phyloP scores from a whole-genome alignment of 371 early-diverging fungal species.

The Mortierella sp. region DNA sequence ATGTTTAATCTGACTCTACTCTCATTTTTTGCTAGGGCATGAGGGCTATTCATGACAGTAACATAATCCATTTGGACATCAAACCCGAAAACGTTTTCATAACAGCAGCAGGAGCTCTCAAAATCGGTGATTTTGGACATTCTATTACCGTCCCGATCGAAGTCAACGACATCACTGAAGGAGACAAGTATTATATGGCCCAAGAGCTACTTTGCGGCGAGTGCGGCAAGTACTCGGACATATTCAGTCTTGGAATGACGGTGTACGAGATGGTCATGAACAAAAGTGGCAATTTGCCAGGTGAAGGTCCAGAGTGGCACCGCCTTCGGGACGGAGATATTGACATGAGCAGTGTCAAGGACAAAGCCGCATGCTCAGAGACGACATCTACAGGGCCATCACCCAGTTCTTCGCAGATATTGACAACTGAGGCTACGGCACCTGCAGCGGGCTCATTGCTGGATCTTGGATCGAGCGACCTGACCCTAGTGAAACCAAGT shows the following conservation, averaged over 20 bases:
- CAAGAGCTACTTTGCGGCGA: constrained; percentile 87
- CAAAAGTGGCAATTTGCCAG: constrained; percentile 74
- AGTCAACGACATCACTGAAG: constrained; percentile 69
- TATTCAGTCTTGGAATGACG: constrained; percentile 95
- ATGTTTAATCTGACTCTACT: background rate
- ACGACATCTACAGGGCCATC: background rate
- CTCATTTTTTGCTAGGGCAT: constrained; percentile 63
- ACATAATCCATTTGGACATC: constrained; percentile 87
- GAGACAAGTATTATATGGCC: constrained; percentile 96
- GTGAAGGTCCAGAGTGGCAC: constrained; percentile 90
- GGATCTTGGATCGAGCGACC: background rate
- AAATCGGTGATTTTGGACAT: constrained; percentile 93
- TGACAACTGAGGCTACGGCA: background rate
- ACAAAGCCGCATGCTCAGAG: background rate
- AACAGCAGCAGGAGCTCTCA: constrained; percentile 68
- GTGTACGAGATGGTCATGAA: constrained; percentile 88
- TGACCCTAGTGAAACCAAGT: background rate
- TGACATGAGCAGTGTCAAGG: constrained; percentile 5
- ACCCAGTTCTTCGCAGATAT: background rate
- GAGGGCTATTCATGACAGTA: constrained; percentile 75
- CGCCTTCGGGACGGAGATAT: constrained; percentile 82
- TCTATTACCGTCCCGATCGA: constrained; percentile 66
- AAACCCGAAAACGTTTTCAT: constrained; percentile 92
- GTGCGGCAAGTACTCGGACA: constrained; percentile 87
- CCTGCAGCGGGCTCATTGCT: background rate